Conservation (phyloP, 2,329 filamentous ascomycete genomes). For the Knufia petricola region DNA sequence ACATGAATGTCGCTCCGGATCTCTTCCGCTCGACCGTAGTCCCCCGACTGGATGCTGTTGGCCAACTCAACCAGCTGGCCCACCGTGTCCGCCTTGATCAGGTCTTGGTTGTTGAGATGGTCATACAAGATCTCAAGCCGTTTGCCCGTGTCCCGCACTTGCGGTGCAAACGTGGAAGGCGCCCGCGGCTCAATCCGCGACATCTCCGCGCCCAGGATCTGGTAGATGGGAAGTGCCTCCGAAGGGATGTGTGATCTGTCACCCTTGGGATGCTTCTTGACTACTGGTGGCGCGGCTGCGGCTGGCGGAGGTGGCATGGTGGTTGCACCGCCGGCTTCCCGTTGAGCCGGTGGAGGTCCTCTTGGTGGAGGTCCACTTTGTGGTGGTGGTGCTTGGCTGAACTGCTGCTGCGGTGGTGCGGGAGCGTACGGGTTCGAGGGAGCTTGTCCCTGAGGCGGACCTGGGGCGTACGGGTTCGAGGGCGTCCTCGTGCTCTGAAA, state of each 20-base stretch:
- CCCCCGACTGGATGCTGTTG: slow-evolving; percentile 55
- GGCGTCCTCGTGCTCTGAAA: slow-evolving; percentile 31
- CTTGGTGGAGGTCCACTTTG: slow-evolving; percentile 31
- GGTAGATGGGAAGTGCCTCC: slow-evolving; percentile 65
- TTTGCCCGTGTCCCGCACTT: slow-evolving; percentile 91
- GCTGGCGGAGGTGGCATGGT: slow-evolving; percentile 41
- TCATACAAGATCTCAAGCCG: slow-evolving; percentile 90
- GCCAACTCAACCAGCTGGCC: slow-evolving; percentile 43
- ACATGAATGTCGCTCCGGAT: slow-evolving; percentile 67
- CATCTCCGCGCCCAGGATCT: slow-evolving; percentile 75
- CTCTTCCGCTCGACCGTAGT: slow-evolving; percentile 58
- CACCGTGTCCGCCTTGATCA: slow-evolving; percentile 65
- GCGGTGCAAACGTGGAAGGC: slow-evolving; percentile 72
- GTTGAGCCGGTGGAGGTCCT: slow-evolving; percentile 37
- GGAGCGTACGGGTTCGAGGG: slow-evolving; percentile 36
- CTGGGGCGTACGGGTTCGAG: slow-evolving; percentile 28
- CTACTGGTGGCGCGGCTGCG: slow-evolving; percentile 40
- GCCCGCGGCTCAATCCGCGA: slow-evolving; percentile 78
- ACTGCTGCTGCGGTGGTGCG: slow-evolving; percentile 26
- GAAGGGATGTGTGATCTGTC: slow-evolving; percentile 83
- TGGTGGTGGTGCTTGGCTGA: slow-evolving; percentile 20
- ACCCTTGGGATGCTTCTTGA: slow-evolving; percentile 60
- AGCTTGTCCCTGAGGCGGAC: slow-evolving; percentile 30
- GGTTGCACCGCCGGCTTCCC: slow-evolving; percentile 35
- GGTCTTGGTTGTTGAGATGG: slow-evolving; percentile 89